Percentiles rank a stretch among this genome's conserved stretches.
Conservation (phyloP, 352 stramenopile genomes). For the Albugo candida region DNA sequence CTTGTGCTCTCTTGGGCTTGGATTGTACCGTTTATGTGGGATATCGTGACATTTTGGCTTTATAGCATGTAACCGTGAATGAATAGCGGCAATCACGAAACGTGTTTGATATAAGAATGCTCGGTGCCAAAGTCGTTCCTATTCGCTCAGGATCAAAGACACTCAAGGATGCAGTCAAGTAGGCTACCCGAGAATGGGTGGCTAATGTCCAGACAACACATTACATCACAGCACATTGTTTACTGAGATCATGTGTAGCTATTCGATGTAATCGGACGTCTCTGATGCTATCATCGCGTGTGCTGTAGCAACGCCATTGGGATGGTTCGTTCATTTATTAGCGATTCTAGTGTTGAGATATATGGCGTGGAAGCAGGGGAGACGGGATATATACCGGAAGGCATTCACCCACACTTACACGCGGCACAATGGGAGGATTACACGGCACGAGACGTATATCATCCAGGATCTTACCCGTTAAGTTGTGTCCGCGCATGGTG, state of each 20-base stretch:
- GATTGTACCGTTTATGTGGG: conserved; percentile 98
- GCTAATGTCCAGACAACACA: conserved; percentile 96
- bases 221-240: conserved; percentile 82
- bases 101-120: conserved; percentile 86
- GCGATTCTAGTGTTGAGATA: conserved; percentile 85
- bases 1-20: conserved; percentile 89
- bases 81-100: conserved; percentile 86
- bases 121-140: conserved; percentile 90
- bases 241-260: conserved; percentile 50
- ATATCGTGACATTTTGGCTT: conserved; percentile 77
- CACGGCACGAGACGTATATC: conserved; percentile 95
- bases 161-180: conserved; percentile 98
- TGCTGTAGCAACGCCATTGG: conserved; percentile 97
- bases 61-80: background rate
- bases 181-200: conserved; percentile 97
- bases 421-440: conserved; percentile 88
- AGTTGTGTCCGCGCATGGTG: conserved; percentile 89
- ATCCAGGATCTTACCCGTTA: conserved; percentile 91
- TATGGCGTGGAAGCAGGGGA: conserved; percentile 94
- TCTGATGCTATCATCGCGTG: conserved; percentile 95
- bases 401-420: conserved; percentile 90
- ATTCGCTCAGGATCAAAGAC: conserved; percentile 92
- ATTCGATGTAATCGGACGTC: conserved; percentile 84
- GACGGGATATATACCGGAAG: conserved; percentile 76
- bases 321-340: conserved; percentile 94